phyloP scores from a whole-genome alignment of 225 moss, liverwort and hornwort genomes.

The Ulota crispa region DNA sequence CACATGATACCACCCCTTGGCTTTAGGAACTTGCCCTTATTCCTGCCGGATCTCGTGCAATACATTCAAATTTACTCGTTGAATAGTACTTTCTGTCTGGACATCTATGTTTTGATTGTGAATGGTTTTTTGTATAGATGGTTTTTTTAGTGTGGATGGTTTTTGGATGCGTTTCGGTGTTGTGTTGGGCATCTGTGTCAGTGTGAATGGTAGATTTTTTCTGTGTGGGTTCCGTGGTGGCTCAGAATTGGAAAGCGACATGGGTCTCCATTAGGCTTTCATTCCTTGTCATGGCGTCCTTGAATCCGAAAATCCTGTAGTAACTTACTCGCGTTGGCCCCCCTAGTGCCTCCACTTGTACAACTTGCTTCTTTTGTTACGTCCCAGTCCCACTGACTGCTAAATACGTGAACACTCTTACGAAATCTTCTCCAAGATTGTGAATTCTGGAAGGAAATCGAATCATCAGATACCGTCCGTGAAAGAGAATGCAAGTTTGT shows the following conservation, averaged over 20 bases:
- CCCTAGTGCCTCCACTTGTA: not conserved
- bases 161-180: not conserved
- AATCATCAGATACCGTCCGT: not conserved
- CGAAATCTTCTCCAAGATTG: not conserved
- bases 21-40: constrained; percentile 20
- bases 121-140: not conserved
- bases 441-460: not conserved
- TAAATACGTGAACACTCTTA: not conserved
- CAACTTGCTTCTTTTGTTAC: not conserved
- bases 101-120: not conserved
- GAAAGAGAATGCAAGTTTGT: no score
- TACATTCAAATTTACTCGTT: constrained; percentile 39
- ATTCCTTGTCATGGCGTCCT: not conserved
- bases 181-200: not conserved
- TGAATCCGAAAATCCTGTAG: not conserved
- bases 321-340: no score
- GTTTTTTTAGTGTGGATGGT: not conserved
- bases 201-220: not conserved
- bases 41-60: constrained; percentile 21
- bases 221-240: not conserved
- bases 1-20: constrained; percentile 16
- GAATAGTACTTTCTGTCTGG: not conserved
- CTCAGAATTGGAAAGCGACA: no score
- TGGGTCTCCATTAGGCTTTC: not conserved
- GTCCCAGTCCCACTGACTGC: not conserved